Percentiles rank a stretch among this genome's conserved stretches.
phyloP scores from a whole-genome alignment of 768 basidiomycete genomes.

The Thelephora ganbajun region DNA sequence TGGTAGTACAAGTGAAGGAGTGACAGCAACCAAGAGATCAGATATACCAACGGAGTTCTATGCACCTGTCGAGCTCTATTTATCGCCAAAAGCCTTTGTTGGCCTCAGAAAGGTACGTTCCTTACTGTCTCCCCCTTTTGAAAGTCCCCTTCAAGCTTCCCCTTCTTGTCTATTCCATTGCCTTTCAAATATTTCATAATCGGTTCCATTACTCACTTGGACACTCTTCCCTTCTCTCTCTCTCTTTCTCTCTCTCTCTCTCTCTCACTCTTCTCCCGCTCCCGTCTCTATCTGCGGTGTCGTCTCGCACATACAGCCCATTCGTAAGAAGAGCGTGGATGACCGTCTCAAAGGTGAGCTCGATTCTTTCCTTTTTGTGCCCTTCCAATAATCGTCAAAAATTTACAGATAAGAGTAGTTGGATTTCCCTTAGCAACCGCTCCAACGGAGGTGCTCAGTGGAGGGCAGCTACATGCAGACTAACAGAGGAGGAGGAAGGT shows the following conservation, averaged over 20 bases:
- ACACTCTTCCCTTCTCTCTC: no score
- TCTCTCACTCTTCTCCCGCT: no score
- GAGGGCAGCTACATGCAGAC: slow-evolving; percentile 59
- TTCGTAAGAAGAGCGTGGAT: slow-evolving; percentile 2
- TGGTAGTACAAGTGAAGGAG: not conserved
- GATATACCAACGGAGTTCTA: slow-evolving; percentile 33
- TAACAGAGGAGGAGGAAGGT: slow-evolving; percentile 51
- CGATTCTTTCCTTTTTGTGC: not conserved
- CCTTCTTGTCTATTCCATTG: no score
- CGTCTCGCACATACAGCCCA: no score
- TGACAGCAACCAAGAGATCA: not conserved
- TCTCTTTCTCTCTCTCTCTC: no score
- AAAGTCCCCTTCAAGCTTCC: no score
- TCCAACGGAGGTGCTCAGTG: slow-evolving; percentile 44
- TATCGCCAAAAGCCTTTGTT: slow-evolving; percentile 36
- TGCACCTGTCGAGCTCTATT: slow-evolving; percentile 46
- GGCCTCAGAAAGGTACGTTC: slow-evolving; percentile 43
- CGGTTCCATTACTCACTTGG: no score
- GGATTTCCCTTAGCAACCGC: slow-evolving; percentile 46
- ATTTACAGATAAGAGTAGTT: slow-evolving; percentile 52
- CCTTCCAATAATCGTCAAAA: no score
- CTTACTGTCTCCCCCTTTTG: slow-evolving; percentile 3
- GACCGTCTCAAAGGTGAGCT: not conserved
- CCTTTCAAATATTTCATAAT: no score
- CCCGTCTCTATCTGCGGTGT: no score